A percentile compares a stretch with the other conserved stretches of the same genome.
phyloP scores from a whole-genome alignment of 805 yeast species.

The Metschnikowia hibisci region DNA sequence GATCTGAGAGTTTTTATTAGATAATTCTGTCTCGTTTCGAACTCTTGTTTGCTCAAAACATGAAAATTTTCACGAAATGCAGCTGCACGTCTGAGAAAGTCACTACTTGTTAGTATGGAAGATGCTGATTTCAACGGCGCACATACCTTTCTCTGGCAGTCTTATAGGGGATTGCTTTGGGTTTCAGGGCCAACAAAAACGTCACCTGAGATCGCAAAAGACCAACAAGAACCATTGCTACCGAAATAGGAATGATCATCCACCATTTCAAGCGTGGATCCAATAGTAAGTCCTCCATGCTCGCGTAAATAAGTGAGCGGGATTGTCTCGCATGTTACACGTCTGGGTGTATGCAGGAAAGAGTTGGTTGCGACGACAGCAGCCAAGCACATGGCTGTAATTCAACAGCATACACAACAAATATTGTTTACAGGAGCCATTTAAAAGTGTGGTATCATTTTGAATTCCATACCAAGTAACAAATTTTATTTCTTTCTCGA shows the following conservation, averaged over 20 bases:
- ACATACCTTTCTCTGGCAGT: conserved; percentile 48
- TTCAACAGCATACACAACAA: too few relatives aligned
- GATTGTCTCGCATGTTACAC: too few relatives aligned
- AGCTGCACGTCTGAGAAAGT: conserved; percentile 57
- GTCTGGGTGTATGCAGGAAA: neutral
- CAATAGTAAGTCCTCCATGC: conserved; percentile 25
- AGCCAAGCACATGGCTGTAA: too few relatives aligned
- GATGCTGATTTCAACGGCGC: neutral
- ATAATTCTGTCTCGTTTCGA: conserved; percentile 48
- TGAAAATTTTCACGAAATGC: conserved; percentile 52
- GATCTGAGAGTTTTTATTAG: conserved; percentile 46
- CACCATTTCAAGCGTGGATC: conserved; percentile 84
- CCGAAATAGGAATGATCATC: conserved; percentile 86
- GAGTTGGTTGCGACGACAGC: too few relatives aligned
- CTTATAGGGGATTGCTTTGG: conserved; percentile 49
- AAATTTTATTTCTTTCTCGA: too few relatives aligned
- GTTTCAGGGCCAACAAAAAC: conserved; percentile 53
- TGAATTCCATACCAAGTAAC: too few relatives aligned
- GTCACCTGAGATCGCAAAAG: conserved; percentile 68
- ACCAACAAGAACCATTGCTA: conserved; percentile 88
- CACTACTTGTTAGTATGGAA: conserved; percentile 26
- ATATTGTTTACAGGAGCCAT: too few relatives aligned
- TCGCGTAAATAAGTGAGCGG: neutral
- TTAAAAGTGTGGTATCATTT: too few relatives aligned
- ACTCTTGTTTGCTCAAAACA: conserved; percentile 50